A percentile compares a stretch with the other conserved stretches of the same genome.
Conservation (phyloP, 1,139 yeast species). For the Sugiyamaella paludigena region DNA sequence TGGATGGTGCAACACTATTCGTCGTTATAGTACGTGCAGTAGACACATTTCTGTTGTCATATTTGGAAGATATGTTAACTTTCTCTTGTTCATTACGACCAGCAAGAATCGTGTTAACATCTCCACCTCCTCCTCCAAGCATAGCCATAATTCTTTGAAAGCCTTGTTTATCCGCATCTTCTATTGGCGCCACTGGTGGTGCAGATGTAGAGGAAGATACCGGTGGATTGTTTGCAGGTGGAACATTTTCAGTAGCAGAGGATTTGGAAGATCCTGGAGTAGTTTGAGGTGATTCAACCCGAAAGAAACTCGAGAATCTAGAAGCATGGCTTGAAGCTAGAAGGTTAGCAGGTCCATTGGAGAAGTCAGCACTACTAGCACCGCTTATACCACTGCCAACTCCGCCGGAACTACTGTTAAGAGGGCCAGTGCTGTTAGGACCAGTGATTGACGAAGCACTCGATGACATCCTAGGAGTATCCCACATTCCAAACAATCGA, state of each 20-base stretch:
- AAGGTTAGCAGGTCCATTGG: too few relatives aligned
- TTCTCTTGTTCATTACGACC: not conserved
- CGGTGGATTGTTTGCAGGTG: slow-evolving; percentile 2
- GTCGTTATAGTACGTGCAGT: not conserved
- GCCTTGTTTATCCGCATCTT: slow-evolving; percentile 34
- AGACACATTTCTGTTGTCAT: too few relatives aligned
- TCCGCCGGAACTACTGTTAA: not conserved
- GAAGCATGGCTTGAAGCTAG: slow-evolving; percentile 21
- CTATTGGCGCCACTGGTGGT: not conserved
- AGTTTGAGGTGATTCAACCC: slow-evolving; percentile 11
- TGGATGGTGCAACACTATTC: not conserved
- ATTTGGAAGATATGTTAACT: not conserved
- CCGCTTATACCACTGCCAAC: not conserved
- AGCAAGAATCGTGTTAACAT: not conserved
- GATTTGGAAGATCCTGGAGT: not conserved
- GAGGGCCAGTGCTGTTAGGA: not conserved
- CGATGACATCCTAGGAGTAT: slow-evolving; percentile 12
- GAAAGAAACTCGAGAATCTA: slow-evolving; percentile 30
- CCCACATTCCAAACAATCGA: slow-evolving; percentile 32
- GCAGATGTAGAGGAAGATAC: slow-evolving; percentile 8
- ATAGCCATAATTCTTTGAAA: slow-evolving; percentile 37
- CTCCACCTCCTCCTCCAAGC: slow-evolving; percentile 26
- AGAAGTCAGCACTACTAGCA: too few relatives aligned
- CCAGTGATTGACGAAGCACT: slow-evolving; percentile 2
- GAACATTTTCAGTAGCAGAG: not conserved